These are phyloP conservation scores for Sugiyamaella neomexicana DNA, from an alignment of 1,139 yeast genomes.

Conservation along the genomic window DNA sequence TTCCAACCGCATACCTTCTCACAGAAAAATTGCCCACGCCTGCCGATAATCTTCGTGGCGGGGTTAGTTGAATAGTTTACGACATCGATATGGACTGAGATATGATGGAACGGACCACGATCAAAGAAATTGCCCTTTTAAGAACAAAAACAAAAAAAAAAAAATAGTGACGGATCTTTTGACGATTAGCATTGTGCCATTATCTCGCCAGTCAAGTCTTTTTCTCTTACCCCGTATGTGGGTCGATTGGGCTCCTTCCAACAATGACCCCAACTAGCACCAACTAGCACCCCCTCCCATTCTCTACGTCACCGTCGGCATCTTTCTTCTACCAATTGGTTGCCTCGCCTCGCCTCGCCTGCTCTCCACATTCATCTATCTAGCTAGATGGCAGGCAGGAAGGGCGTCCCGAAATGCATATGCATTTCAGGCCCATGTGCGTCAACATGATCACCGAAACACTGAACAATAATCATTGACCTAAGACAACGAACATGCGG, in stretches of 20 bases:
- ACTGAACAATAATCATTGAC: neutral
- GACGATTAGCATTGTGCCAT: no score
- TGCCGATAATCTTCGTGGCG: neutral
- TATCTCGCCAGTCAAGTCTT: no score
- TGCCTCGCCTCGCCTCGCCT: no score
- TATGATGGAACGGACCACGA: slow-evolving; percentile 1
- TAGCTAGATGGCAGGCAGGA: no score
- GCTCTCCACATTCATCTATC: no score
- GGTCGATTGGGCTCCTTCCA: no score
- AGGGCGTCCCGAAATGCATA: slow-evolving; percentile 1
- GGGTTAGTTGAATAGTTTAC: neutral
- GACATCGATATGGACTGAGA: neutral
- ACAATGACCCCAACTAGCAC: no score
- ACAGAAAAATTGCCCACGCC: neutral
- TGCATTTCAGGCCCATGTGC: neutral
- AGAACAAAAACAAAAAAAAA: neutral
- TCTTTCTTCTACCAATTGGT: no score
- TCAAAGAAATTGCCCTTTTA: no score
- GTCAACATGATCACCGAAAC: neutral
- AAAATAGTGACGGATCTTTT: neutral
- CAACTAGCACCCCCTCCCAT: neutral
- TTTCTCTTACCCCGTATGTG: no score
- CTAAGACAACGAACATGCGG: no score
- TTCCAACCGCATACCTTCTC: neutral
- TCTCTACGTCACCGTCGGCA: no score